Conservation (phyloP, 768 basidiomycete genomes). For the Podaxis mareebaensis region DNA sequence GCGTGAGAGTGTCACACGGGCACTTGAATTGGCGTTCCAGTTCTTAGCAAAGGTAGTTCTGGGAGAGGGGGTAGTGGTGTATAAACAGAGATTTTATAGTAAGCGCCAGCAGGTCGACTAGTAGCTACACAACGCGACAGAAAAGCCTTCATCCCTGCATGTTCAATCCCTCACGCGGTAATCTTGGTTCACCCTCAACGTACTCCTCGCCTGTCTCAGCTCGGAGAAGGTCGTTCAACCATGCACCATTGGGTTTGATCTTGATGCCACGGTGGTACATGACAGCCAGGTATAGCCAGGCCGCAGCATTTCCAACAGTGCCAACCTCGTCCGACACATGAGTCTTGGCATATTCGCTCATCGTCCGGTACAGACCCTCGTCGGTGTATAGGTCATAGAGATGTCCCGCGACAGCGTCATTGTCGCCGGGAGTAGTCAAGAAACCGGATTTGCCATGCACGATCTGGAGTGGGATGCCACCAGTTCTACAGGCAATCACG, state of each 20-base stretch:
- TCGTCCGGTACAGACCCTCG: constrained; percentile 58
- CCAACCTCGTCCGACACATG: constrained; percentile 85
- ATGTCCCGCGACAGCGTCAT: constrained; percentile 70
- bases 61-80: neutral
- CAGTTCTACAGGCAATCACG: constrained; percentile 80
- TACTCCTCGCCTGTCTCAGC: constrained; percentile 77
- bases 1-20: constrained; percentile 3
- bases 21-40: neutral
- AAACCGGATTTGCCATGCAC: constrained; percentile 86
- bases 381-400: constrained; percentile 80
- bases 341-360: constrained; percentile 68
- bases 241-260: constrained; percentile 78
- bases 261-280: constrained; percentile 78
- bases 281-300: constrained; percentile 68
- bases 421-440: constrained; percentile 78
- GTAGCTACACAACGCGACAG: neutral
- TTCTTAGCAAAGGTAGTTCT: neutral
- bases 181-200: constrained; percentile 61
- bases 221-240: constrained; percentile 82
- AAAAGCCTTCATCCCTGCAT: constrained; percentile 48
- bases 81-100: neutral
- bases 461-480: constrained; percentile 93
- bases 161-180: constrained; percentile 63
- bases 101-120: neutral
- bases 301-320: constrained; percentile 77